phyloP scores from a whole-genome alignment of 352 stramenopile species.

The Phytophthora cryptogea region DNA sequence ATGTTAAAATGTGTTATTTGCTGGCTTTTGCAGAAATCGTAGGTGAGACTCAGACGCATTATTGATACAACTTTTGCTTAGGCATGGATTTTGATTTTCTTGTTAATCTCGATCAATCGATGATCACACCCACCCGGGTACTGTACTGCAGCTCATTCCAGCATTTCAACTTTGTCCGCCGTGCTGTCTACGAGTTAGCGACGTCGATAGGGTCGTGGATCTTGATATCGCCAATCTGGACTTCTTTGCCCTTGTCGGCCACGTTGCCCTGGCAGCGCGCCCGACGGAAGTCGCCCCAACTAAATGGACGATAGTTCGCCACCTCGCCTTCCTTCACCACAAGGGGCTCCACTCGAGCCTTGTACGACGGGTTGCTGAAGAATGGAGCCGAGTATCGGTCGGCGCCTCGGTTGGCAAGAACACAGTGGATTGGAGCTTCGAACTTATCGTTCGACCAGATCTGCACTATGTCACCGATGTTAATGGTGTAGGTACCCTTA shows the following conservation, averaged over 20 bases:
- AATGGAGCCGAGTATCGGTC: no score
- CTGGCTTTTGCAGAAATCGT: neutral
- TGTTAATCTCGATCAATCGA: neutral
- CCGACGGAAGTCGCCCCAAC: neutral
- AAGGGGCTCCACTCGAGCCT: no score
- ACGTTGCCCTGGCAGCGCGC: constrained; percentile 1
- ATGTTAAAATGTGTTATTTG: no score
- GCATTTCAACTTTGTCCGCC: neutral
- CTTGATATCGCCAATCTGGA: constrained; percentile 26
- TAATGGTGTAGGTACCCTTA: constrained; percentile 58
- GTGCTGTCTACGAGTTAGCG: constrained; percentile 12
- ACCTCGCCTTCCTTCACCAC: no score
- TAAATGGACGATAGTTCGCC: neutral
- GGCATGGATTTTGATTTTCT: neutral
- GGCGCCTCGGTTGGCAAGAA: no score
- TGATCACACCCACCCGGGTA: neutral
- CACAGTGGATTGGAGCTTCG: no score
- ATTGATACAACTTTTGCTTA: no score
- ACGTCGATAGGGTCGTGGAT: constrained; percentile 16
- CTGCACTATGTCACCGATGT: constrained; percentile 53
- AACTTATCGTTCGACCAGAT: no score
- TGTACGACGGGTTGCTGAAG: no score
- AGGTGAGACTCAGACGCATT: neutral
- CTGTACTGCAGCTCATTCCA: neutral
- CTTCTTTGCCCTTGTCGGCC: neutral